Percentiles rank a stretch among this genome's conserved stretches.
These are phyloP conservation scores for Diaporthe vexans DNA, from an alignment of 2,329 filamentous ascomycete genomes.

Conservation along the genomic window DNA sequence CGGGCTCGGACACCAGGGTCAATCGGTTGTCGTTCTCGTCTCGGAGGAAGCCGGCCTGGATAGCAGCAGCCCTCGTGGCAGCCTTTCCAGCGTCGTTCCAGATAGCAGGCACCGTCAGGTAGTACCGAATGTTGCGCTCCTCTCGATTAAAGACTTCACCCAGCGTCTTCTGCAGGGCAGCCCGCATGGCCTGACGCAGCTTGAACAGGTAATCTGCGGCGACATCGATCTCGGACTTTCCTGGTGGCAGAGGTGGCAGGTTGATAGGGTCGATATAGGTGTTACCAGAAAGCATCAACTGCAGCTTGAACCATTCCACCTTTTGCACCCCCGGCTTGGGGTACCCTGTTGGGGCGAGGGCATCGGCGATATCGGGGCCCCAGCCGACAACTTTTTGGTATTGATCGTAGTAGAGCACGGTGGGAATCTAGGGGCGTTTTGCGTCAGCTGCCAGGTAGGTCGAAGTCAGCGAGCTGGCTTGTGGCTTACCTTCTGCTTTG, in stretches of 20 bases:
- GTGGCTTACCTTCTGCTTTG: slow-evolving; percentile 90
- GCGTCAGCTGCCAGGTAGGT: slow-evolving; percentile 1
- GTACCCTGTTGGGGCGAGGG: slow-evolving; percentile 95
- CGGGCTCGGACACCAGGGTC: slow-evolving; percentile 94
- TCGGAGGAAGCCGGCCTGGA: slow-evolving; percentile 95
- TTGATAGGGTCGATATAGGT: slow-evolving; percentile 99
- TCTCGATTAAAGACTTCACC: slow-evolving; percentile 98
- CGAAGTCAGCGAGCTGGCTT: neutral
- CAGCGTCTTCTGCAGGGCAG: slow-evolving; percentile 94
- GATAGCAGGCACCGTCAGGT: slow-evolving; percentile 97
- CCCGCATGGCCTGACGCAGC: slow-evolving; percentile 95
- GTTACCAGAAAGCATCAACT: slow-evolving; percentile 98
- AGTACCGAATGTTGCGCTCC: slow-evolving; percentile 98
- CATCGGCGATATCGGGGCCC: slow-evolving; percentile 98
- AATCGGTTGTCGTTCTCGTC: slow-evolving; percentile 98
- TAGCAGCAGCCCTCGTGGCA: slow-evolving; percentile 93
- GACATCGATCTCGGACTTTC: slow-evolving; percentile 99
- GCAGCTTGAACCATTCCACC: slow-evolving; percentile 99
- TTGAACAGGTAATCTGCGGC: slow-evolving; percentile 99
- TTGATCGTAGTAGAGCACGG: slow-evolving; percentile 99
- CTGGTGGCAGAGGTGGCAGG: slow-evolving; percentile 94
- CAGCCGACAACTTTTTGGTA: slow-evolving; percentile 99
- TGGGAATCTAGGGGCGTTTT: slow-evolving; percentile 80
- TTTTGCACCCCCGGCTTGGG: slow-evolving; percentile 98
- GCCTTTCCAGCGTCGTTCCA: slow-evolving; percentile 99